Evolutionary conservation across 140 eudicot species (phyloP), one percentile per base, ranked within the genome.

Genomic region (Anethum foeniculum): DNA sequence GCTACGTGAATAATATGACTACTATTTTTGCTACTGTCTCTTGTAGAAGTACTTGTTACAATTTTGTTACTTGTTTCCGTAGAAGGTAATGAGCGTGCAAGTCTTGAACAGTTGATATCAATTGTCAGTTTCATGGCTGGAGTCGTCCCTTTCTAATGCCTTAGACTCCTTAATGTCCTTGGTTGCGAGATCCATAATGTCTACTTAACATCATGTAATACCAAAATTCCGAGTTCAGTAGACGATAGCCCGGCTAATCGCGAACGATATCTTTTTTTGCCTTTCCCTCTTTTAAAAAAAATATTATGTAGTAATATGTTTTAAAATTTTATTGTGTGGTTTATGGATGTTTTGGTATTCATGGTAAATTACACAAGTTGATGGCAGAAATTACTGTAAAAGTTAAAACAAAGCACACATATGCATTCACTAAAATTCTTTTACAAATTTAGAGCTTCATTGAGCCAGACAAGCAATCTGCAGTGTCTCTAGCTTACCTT

Each of bases 11-110:
- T 34, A 34, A 6, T 71, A 71, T 71, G 76, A 32, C 76, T 7
- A 10, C 43, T 0, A 30, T 32, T 32, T 68, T 71, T 30, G 44
- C 48, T 71, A 28, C 74, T 67, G 74, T 67, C 74, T 32, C n/a
- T 67, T 12, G 18, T 67, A 28, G 5, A 67, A 67, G 43, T 67
- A 4, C 13, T 0, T 67, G 39, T 32, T 34, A 67, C 74, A 67
- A 15, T 39, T 32, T 32, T 67, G 43, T 13, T 67, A 32, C 74
- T 67, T 30, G 74, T 67, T 67, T 23, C 74, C 74, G 11, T 67
- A 15, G 74, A 28, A 67, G 73, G 73, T 67, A 67, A 67, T 13
- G 69, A 67, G 74, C 39, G 74, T 67, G 74, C 74, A 30, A 67
- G 23, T 16, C 74, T 62, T n/a, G 41, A 67, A 67, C 74, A 67